Evolutionary conservation across 257 asterid species (phyloP), one percentile per base, ranked within the genome.

Genomic region (Apocynum venetum): DNA sequence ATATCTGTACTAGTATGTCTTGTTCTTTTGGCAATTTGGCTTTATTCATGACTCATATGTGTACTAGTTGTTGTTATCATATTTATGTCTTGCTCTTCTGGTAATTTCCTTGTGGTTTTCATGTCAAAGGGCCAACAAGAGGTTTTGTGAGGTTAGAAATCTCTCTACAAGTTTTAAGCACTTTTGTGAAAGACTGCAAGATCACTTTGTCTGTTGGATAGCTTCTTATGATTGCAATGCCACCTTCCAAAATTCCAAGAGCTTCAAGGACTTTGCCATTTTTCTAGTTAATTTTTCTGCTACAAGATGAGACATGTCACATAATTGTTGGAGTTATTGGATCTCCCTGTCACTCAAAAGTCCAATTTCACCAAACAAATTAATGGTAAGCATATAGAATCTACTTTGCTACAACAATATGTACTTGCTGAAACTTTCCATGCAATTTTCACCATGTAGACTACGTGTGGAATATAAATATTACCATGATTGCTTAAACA

Each of bases 261-360:
- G 25, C 48, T 66, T 1, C 1, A 66, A 17, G 11, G 12, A 6
- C 31, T 5, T 35, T 66, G 20, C n/a, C 31, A 40, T 66, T 66
- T 66, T 66, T 35, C 15, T 40, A 9, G 11, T 67, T 1, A 19
- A 41, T 17, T 73, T 71, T 38, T 25, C 19, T 38, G 35, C 51
- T n/a, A 53, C 66, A 38, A 53, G 38, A 73, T 17, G 64, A 73
- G 64, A 43, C 51, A 17, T 52, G 10, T 38, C 25, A 20, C 66
- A 73, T 52, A 35, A 4, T 67, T 19, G 72, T 8, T 47, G 51
- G 35, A 43, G 52, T 17, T 68, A 68, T 19, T 68, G 73, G 73
- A 68, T 43, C 73, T 68, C 53, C 52, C 73, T 68, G 43, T 68
- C 38, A 68, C 1, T 8, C 52, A 68, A 68, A 67, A 68, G 14